Base-by-base conservation (phyloP, 495 filamentous ascomycete genomes). In the Podospora pseudoanserina region DNA sequence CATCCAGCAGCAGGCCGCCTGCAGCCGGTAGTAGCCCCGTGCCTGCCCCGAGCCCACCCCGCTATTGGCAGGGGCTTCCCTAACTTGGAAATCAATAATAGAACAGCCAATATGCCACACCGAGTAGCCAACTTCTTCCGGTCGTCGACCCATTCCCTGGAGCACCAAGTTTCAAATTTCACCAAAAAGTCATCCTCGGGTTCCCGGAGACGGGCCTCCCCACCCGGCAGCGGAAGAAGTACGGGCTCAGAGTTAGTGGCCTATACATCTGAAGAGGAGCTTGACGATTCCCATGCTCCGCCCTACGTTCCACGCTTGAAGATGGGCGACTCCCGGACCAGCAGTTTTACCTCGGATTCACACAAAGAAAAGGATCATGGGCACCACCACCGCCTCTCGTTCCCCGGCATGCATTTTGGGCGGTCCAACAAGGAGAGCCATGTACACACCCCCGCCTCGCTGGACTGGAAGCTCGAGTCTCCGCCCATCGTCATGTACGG, bases 401-500 rank as follows among this genome's bases (percentile, higher is more conserved):
- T 86, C 26, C 78, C 79, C 1, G 70, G 76, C 60, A 77, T 85
- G 67, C 79, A 80, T 70, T 80, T 85, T 68, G 82, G 78, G 32
- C 81, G 81, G 30, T 77, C 80, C 3, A 77, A 74, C 65, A 84
- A 81, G 69, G 80, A 85, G n/a, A 67, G 69, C 63, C 71, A 79
- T 58, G 67, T 72, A 54, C 74, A 75, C 65, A 66, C 76, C 54
- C 72, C 74, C 60, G 87, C 87, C n/a, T 87, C 86, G 61, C 76
- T 97, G 63, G 86, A 89, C 27, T 87, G 94, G 78, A 82, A 87
- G 49, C 90, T 97, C 66, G 95, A 99, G 80, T 96, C 92, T 2
- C 92, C 95, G 0, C 95, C 95, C 1, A 81, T 94, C 11, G 86
- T 97, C 18, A 89, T 96, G 80, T 93, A 94, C 73, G 93, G 92